Percentiles rank a stretch among this genome's conserved stretches.
phyloP scores from a whole-genome alignment of 1,139 yeast species.

The Suhomyces panamericanus region DNA sequence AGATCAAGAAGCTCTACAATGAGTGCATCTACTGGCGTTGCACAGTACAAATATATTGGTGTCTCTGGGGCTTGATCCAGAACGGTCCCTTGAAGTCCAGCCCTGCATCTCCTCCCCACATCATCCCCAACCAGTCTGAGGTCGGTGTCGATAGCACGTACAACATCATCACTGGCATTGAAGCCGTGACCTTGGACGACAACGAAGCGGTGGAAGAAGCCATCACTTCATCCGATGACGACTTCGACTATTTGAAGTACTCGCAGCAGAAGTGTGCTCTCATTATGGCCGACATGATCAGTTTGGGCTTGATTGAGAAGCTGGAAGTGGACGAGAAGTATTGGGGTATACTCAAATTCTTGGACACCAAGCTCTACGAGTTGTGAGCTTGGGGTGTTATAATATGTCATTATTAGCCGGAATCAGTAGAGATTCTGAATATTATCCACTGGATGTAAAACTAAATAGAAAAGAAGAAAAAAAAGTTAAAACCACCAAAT shows the following conservation, averaged over 20 bases:
- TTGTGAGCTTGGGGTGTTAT: slow-evolving; percentile 14
- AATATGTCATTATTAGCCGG: too few species aligned
- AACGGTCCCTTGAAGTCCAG: slow-evolving; percentile 39
- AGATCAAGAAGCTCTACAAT: slow-evolving; percentile 58
- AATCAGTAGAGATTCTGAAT: not conserved
- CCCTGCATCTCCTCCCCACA: slow-evolving; percentile 13
- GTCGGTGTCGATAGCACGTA: slow-evolving; percentile 44
- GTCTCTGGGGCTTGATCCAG: slow-evolving; percentile 89
- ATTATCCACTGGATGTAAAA: not conserved
- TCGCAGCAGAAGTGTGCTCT: slow-evolving; percentile 72
- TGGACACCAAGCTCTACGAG: slow-evolving; percentile 40
- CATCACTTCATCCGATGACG: slow-evolving; percentile 55
- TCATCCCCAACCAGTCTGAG: slow-evolving; percentile 18
- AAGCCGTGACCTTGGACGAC: slow-evolving; percentile 27
- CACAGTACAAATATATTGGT: slow-evolving; percentile 78
- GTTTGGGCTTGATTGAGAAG: slow-evolving; percentile 53
- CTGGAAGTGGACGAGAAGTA: slow-evolving; percentile 30
- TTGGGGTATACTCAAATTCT: slow-evolving; percentile 34
- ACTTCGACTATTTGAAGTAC: slow-evolving; percentile 77
- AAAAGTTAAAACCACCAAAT: not conserved
- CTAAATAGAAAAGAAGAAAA: not conserved
- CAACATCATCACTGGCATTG: slow-evolving; percentile 39
- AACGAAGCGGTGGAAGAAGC: slow-evolving; percentile 31
- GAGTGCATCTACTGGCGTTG: slow-evolving; percentile 80
- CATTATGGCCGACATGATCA: slow-evolving; percentile 72